A percentile compares a stretch with the other conserved stretches of the same genome.
Evolutionary conservation across 2,329 filamentous ascomycete genomes (phyloP).

Genomic region (Pseudogymnoascus pannorum): DNA sequence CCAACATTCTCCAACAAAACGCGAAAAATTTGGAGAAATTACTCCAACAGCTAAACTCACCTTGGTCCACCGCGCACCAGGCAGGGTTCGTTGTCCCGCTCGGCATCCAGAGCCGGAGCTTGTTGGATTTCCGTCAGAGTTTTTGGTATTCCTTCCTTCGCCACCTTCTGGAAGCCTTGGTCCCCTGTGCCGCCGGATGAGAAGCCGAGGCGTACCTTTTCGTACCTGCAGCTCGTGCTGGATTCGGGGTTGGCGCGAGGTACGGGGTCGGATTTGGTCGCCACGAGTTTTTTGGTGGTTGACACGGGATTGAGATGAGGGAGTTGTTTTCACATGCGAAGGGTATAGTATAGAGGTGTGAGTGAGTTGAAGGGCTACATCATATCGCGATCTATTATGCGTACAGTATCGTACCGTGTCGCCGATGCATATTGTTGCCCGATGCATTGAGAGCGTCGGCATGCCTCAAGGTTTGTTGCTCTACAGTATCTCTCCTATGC

Average conservation of each 20-base stretch:
- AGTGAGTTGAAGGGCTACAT: neutral
- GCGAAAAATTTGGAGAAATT: conserved; percentile 1
- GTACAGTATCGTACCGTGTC: neutral
- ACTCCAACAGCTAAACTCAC: neutral
- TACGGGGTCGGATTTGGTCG: too few species aligned
- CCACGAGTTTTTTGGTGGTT: too few species aligned
- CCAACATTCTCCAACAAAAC: too few species aligned
- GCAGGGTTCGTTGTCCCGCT: neutral
- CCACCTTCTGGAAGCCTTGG: neutral
- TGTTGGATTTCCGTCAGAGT: neutral
- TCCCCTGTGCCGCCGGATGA: too few species aligned
- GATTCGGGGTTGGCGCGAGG: neutral
- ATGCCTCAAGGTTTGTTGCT: neutral
- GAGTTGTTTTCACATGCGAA: neutral
- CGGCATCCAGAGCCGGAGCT: neutral
- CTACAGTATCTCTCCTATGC: neutral
- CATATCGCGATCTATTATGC: neutral
- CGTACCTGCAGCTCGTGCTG: neutral
- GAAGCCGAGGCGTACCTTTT: neutral
- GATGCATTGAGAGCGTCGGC: neutral
- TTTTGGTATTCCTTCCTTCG: neutral
- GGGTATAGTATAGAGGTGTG: neutral
- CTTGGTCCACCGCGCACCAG: neutral
- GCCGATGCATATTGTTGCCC: neutral
- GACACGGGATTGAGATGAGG: neutral